Evolutionary conservation across 1,284 basidiomycete species (phyloP), one percentile per base, ranked within the genome.

Genomic region (Leccinum subspadiceum): DNA sequence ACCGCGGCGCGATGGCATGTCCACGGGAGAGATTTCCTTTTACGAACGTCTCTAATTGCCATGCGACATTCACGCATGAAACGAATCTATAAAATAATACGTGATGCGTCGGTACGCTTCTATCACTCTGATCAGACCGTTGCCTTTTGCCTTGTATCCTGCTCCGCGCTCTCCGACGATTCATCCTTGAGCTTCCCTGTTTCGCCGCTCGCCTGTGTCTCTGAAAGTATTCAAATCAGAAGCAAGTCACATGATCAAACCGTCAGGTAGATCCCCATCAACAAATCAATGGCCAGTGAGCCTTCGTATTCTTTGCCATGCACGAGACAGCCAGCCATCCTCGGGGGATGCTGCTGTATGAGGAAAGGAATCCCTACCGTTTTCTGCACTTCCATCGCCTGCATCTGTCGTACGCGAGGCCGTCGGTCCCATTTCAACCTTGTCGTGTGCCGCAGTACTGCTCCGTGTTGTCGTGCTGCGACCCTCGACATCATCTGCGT

Each of bases 401-500:
- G 69, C 68, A 29, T 69, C 60, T 54, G 65, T 60, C 53, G 64
- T 56, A 56, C 68, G 65, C 53, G 75, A 63, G 58, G 65, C 62
- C 37, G 66, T 61, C 54, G 68, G 65, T 55, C 74, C 56, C 54
- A 67, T 48, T 29, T 62, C 67, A 33, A 31, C 54, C 56, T 68
- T 65, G 60, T 61, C 62, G 44, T 65, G 59, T 58, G 61, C 53
- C 39, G 68, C 55, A 49, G 66, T 62, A 60, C 68, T 69, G 41
- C 17, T 46, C 56, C 66, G 65, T 26, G 55, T 51, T 39, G 64
- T 64, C 60, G 71, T 66, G 39, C 75, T 73, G 64, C 82, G 82
- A 60, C 92, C 93, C 76, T 96, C 94, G 17, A 93, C 83, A 66
- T 96, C 94, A 73, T 96, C 93, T n/a, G 93, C 95, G 70, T 93